Evolutionary conservation across 163 green algal species (phyloP).

Genomic region (Prototheca wickerhamii): DNA sequence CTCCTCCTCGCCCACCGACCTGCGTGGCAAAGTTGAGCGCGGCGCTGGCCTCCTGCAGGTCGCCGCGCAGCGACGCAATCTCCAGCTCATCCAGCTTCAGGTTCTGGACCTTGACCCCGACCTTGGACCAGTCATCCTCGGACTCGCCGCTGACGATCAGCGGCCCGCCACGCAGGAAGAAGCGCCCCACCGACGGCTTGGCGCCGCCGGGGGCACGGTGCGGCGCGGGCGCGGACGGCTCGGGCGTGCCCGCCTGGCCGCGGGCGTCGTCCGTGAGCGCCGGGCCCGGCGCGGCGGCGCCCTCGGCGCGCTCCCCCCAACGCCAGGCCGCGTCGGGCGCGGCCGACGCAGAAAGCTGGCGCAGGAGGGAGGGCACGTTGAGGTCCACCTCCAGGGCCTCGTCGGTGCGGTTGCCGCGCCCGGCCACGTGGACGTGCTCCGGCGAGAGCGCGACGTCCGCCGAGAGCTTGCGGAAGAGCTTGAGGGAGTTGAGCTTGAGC

Average conservation of each 20-base stretch:
- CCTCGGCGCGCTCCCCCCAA: too few relatives aligned
- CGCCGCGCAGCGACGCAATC: slow-evolving; percentile 73
- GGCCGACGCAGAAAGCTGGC: not conserved
- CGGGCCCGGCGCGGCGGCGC: not conserved
- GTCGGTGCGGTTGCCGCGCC: slow-evolving; percentile 40
- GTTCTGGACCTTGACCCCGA: slow-evolving; percentile 43
- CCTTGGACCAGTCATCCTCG: slow-evolving; percentile 14
- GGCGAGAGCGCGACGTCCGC: slow-evolving; percentile 36
- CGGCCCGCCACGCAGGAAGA: slow-evolving; percentile 38
- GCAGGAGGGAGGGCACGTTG: slow-evolving; percentile 20
- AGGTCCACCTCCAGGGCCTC: slow-evolving; percentile 69
- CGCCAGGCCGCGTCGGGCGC: too few relatives aligned
- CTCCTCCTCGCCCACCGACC: slow-evolving; percentile 7
- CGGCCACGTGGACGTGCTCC: slow-evolving; percentile 31
- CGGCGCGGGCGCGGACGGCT: not conserved
- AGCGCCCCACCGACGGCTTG: not conserved
- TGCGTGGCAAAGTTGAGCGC: slow-evolving; percentile 21
- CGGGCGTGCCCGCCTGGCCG: not conserved
- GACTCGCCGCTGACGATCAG: slow-evolving; percentile 34
- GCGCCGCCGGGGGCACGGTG: not conserved
- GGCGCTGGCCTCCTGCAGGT: slow-evolving; percentile 39
- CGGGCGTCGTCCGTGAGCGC: slow-evolving; percentile 4
- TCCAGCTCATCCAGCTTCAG: slow-evolving; percentile 89
- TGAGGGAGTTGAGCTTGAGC: slow-evolving; percentile 66
- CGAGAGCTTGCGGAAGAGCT: slow-evolving; percentile 44